Percentiles rank a stretch among this genome's conserved stretches.
These are phyloP conservation scores for Teunomyces gatunensis DNA, from an alignment of 805 yeast genomes.

Conservation along the genomic window DNA sequence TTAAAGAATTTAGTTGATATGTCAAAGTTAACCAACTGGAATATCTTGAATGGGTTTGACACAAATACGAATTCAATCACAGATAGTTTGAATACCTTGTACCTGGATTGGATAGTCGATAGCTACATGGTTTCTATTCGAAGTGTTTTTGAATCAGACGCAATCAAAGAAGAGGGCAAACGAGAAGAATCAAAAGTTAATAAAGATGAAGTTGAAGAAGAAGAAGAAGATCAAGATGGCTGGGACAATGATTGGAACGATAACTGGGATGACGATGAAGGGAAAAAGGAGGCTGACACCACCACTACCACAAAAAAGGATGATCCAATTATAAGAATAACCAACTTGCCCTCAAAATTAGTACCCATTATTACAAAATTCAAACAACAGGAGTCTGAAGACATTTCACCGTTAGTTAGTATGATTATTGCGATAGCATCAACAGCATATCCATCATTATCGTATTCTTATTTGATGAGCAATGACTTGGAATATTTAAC, in stretches of 20 bases:
- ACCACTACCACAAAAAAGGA: neutral
- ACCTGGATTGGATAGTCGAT: constrained; percentile 31
- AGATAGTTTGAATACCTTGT: constrained; percentile 24
- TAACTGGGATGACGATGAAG: constrained; percentile 23
- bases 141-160: constrained; percentile 1
- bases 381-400: constrained; percentile 15
- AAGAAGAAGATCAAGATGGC: constrained; percentile 15
- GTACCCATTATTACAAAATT: constrained; percentile 22
- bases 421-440: constrained; percentile 31
- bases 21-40: constrained; percentile 22
- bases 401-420: constrained; percentile 19
- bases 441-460: constrained; percentile 29
- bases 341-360: constrained; percentile 22
- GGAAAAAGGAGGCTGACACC: neutral
- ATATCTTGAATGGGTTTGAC: constrained; percentile 11
- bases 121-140: constrained; percentile 31
- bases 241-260: constrained; percentile 31
- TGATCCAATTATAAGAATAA: constrained; percentile 11
- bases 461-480: constrained; percentile 31
- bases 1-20: constrained; percentile 19
- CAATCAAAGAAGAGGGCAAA: constrained; percentile 3
- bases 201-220: neutral
- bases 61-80: neutral
- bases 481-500: constrained; percentile 33
- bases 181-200: neutral